A percentile compares a stretch with the other conserved stretches of the same genome.
These are phyloP conservation scores for Phaffomyces opuntiae DNA, from an alignment of 805 yeast genomes.

Conservation along the genomic window DNA sequence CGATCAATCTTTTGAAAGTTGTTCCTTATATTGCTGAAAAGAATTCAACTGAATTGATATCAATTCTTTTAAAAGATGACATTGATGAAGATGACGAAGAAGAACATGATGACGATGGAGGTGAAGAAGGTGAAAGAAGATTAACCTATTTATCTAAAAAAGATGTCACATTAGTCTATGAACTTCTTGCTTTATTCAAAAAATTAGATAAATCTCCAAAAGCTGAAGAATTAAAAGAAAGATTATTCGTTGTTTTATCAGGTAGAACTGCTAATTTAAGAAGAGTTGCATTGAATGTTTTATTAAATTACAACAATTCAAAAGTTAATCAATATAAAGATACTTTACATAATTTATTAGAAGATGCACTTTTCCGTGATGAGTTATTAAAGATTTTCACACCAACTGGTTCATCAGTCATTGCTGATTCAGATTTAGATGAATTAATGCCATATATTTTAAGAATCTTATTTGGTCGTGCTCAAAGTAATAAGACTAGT, in stretches of 20 bases:
- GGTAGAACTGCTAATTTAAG: slow-evolving; percentile 59
- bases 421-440: slow-evolving; percentile 55
- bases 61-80: slow-evolving; percentile 39
- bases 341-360: slow-evolving; percentile 65
- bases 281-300: slow-evolving; percentile 60
- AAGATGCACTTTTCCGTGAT: slow-evolving; percentile 79
- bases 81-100: slow-evolving; percentile 17
- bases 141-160: slow-evolving; percentile 34
- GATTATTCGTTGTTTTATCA: slow-evolving; percentile 50
- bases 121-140: slow-evolving; percentile 10
- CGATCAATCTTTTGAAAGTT: slow-evolving; percentile 46
- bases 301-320: slow-evolving; percentile 57
- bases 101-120: slow-evolving; percentile 16
- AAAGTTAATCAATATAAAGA: slow-evolving; percentile 63
- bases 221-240: slow-evolving; percentile 45
- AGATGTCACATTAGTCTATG: slow-evolving; percentile 54
- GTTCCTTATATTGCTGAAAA: slow-evolving; percentile 68
- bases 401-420: slow-evolving; percentile 40
- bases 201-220: slow-evolving; percentile 49
- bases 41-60: slow-evolving; percentile 48
- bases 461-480: slow-evolving; percentile 80
- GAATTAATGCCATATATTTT: slow-evolving; percentile 64
- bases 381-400: slow-evolving; percentile 64
- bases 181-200: slow-evolving; percentile 56
- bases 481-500: slow-evolving; percentile 60